Percentiles rank a stretch among this genome's conserved stretches.
phyloP scores from a whole-genome alignment of 306 rosid genomes.

The Elaeagnus macrophylla region DNA sequence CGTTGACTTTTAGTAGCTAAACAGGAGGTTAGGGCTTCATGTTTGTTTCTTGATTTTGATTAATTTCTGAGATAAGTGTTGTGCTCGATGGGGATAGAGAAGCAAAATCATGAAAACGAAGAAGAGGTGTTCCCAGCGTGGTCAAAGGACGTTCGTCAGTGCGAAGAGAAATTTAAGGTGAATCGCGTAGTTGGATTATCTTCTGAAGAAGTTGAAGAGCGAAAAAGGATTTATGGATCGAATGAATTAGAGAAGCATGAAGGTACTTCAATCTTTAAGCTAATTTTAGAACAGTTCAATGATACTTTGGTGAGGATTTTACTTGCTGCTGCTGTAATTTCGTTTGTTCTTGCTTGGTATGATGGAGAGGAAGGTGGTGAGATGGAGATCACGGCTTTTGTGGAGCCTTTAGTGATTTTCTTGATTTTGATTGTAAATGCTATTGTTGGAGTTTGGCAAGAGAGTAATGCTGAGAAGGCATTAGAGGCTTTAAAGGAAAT shows the following conservation, averaged over 20 bases:
- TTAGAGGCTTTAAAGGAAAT: constrained; percentile 85
- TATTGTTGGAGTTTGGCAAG: constrained; percentile 86
- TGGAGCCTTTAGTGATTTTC: constrained; percentile 45
- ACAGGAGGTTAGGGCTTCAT: no score
- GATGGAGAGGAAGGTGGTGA: constrained; percentile 60
- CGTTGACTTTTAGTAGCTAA: no score
- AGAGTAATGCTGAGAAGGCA: constrained; percentile 91
- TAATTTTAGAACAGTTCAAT: constrained; percentile 71
- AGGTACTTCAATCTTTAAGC: constrained; percentile 54
- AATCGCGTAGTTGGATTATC: constrained; percentile 40
- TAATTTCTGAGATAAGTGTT: no score
- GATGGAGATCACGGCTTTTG: constrained; percentile 42
- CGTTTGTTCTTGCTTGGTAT: constrained; percentile 78
- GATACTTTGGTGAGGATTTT: constrained; percentile 82
- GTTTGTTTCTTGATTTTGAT: no score
- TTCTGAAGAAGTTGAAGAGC: constrained; percentile 41
- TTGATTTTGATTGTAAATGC: constrained; percentile 53
- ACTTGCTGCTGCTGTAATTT: constrained; percentile 73
- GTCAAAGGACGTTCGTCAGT: constrained; percentile 57
- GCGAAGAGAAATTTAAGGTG: constrained; percentile 57
- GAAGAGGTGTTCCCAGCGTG: constrained; percentile 54
- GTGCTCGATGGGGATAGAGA: constrained; percentile 31
- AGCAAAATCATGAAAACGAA: constrained; percentile 33
- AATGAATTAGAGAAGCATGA: constrained; percentile 88
- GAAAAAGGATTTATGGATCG: constrained; percentile 43